Evolutionary conservation across 352 stramenopile genomes (phyloP).

Genomic region (Phytophthora quininea): DNA sequence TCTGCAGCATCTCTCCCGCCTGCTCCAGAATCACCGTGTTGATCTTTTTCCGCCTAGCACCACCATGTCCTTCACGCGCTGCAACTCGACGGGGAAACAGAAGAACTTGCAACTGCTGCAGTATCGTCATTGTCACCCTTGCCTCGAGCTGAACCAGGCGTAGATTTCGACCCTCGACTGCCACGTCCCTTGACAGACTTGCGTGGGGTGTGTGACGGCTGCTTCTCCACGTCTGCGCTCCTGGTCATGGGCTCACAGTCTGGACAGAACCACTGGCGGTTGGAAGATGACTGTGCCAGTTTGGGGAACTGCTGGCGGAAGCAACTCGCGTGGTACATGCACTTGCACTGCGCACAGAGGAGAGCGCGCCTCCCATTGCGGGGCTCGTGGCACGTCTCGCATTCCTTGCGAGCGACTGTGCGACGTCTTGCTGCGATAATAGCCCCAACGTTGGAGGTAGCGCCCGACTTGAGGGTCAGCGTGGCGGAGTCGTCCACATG

Average conservation of each 20-base stretch:
- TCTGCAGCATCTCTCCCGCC: conserved; percentile 75
- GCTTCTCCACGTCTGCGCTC: conserved; percentile 39
- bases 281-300: conserved; percentile 53
- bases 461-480: conserved; percentile 51
- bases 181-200: conserved; percentile 40
- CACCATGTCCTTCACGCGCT: conserved; percentile 73
- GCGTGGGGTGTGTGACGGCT: conserved; percentile 34
- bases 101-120: conserved; percentile 10
- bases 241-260: conserved; percentile 68
- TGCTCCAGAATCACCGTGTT: conserved; percentile 79
- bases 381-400: conserved; percentile 73
- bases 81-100: conserved; percentile 51
- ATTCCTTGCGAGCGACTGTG: conserved; percentile 73
- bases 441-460: conserved; percentile 62
- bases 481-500: conserved; percentile 33
- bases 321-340: conserved; percentile 87
- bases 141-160: conserved; percentile 8
- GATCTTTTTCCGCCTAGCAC: conserved; percentile 71
- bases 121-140: conserved; percentile 29
- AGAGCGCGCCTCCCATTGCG: conserved; percentile 79
- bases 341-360: conserved; percentile 80
- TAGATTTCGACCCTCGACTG: conserved; percentile 30
- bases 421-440: conserved; percentile 75
- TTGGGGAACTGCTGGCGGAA: conserved; percentile 83
- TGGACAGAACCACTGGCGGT: conserved; percentile 82